Evolutionary conservation across 2,329 filamentous ascomycete species (phyloP), one percentile per base, ranked within the genome.

Genomic region (Fusarium pseudoanthophilum): DNA sequence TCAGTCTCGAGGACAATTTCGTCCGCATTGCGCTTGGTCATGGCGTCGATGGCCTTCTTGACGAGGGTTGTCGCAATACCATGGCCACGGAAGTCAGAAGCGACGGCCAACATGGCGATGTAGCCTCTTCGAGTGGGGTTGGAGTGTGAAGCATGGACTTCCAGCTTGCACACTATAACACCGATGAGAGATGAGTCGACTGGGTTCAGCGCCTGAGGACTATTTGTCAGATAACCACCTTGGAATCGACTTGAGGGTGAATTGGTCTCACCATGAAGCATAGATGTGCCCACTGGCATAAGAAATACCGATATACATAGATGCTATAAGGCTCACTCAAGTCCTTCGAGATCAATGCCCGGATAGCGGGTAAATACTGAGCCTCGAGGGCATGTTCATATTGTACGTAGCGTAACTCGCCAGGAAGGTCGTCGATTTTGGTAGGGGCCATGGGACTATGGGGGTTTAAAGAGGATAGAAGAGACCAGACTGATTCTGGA

Each of bases 241-340:
- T 60, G 39, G 30, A 51, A 21, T 49, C 14, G 62, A 49, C 18
- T 55, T 48, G 43, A 43, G 37, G 21, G 46, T 37, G 24, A 57
- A 40, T n/a, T 34, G 24, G 21, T 71, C 78, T 68, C 39, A 95
- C 95, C 91, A 98, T 93, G 83, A 94, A 98, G 83, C 96, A 99
- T n/a, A 99, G 85, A 79, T 98, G 92, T 10, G 93, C 93, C 96
- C 96, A 99, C 88, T 98, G 95, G 80, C 97, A 97, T 24, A 99
- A 86, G 78, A 99, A 99, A 82, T 99, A 99, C 37, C 96, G 91
- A 83, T 98, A 99, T 66, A 99, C 96, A 85, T 99, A 99, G 81
- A 99, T 98, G 84, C 95, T 98, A 82, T 99, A 99, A 4, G 96
- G 96, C 82, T 99, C 96, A 76, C 95, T 98, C 56, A 99, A 88